These are phyloP conservation scores for Torulaspora delbrueckii DNA, from an alignment of 805 yeast species.

Conservation along the genomic window DNA sequence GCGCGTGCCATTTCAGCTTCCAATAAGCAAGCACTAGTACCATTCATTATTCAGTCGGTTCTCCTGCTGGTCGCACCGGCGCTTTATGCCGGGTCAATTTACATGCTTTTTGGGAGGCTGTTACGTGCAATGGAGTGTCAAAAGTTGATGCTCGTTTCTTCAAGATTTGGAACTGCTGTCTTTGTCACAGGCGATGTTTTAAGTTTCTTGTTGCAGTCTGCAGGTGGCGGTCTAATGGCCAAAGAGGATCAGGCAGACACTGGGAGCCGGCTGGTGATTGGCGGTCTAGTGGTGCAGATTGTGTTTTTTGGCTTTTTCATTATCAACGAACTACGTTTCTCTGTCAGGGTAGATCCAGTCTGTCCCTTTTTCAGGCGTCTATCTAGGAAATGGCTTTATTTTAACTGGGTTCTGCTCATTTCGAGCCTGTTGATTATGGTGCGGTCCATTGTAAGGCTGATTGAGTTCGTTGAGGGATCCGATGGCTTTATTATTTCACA, in stretches of 20 bases:
- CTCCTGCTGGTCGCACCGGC: constrained; percentile 34
- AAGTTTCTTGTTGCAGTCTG: constrained; percentile 31
- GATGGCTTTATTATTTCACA: constrained; percentile 27
- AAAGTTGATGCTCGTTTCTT: constrained; percentile 19
- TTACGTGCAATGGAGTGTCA: constrained; percentile 19
- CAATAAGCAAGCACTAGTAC: constrained; percentile 9
- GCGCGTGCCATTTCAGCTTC: constrained; percentile 21
- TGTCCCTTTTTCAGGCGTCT: background rate
- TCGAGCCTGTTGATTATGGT: constrained; percentile 25
- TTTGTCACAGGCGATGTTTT: constrained; percentile 35
- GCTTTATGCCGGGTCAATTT: constrained; percentile 32
- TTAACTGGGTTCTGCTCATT: constrained; percentile 13
- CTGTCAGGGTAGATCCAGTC: constrained; percentile 7
- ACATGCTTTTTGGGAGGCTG: constrained; percentile 33
- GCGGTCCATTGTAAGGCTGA: constrained; percentile 34
- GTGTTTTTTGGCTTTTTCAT: constrained; percentile 31
- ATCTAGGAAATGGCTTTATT: constrained; percentile 14
- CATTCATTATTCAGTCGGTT: constrained; percentile 28
- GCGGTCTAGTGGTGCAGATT: constrained; percentile 34
- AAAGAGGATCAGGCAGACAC: background rate
- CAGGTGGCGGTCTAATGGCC: constrained; percentile 35
- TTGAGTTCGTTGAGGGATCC: constrained; percentile 33
- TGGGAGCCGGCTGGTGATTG: constrained; percentile 28
- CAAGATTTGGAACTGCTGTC: constrained; percentile 24
- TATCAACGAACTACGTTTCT: constrained; percentile 17